Percentiles rank a stretch among this genome's conserved stretches.
Evolutionary conservation across 768 basidiomycete species (phyloP).

Genomic region (Dentipellis sp.): DNA sequence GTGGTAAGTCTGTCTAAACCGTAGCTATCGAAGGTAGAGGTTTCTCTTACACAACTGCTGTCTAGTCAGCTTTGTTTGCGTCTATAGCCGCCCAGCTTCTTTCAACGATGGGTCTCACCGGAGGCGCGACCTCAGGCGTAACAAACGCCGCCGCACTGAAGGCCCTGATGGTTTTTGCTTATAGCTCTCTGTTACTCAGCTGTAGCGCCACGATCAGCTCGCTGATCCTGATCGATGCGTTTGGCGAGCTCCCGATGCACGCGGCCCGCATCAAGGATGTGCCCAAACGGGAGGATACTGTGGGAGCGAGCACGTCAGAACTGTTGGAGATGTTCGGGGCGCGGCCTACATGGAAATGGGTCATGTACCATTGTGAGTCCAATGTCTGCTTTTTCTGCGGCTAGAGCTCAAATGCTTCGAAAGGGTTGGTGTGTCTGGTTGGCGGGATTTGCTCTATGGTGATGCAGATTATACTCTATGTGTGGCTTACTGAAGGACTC

Average conservation of each 20-base stretch:
- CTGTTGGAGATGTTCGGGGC: neutral
- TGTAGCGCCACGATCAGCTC: constrained; percentile 10
- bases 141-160: neutral
- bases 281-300: neutral
- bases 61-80: constrained; percentile 9
- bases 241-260: constrained; percentile 6
- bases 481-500: neutral
- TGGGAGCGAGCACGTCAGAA: neutral
- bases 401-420: neutral
- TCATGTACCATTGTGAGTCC: neutral
- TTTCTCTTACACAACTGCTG: neutral
- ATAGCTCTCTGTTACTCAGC: constrained; percentile 12
- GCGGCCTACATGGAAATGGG: neutral
- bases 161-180: constrained; percentile 8
- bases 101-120: constrained; percentile 2
- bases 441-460: neutral
- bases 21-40: neutral
- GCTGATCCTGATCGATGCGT: constrained; percentile 9
- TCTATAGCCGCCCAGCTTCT: constrained; percentile 11
- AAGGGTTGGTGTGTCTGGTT: neutral
- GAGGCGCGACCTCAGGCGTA: neutral
- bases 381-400: neutral
- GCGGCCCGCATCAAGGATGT: neutral
- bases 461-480: neutral
- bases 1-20: constrained; percentile 1